phyloP scores from a whole-genome alignment of 169 alveolate species.

The Eimeria falciformis region DNA sequence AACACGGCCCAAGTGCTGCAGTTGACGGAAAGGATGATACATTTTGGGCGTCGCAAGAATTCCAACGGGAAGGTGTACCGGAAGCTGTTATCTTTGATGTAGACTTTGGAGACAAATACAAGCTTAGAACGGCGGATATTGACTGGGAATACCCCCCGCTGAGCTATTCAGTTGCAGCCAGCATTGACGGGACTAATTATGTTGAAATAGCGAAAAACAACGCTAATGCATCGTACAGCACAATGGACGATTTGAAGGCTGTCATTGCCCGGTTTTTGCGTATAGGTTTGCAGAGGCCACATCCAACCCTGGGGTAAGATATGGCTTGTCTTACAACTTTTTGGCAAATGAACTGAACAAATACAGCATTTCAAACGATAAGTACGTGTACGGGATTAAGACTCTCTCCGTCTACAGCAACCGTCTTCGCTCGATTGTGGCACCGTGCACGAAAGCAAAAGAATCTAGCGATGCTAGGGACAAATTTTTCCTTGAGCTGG shows the following conservation, averaged over 20 bases:
- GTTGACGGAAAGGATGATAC: conserved; percentile 90
- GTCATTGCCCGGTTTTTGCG: conserved; percentile 83
- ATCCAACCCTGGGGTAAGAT: conserved; percentile 84
- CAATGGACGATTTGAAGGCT: conserved; percentile 81
- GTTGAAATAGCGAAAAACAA: conserved; percentile 68
- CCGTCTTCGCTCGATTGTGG: conserved; percentile 91
- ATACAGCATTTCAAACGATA: conserved; percentile 41
- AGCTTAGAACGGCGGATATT: conserved; percentile 83
- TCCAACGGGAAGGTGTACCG: conserved; percentile 80
- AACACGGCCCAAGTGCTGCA: conserved; percentile 86
- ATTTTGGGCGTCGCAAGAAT: conserved; percentile 84
- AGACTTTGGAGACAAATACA: conserved; percentile 87
- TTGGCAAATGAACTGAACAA: background rate
- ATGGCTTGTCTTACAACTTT: background rate
- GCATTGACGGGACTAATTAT: conserved; percentile 84
- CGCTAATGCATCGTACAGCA: conserved; percentile 82
- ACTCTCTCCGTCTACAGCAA: conserved; percentile 86
- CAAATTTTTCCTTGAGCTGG: conserved; percentile 90
- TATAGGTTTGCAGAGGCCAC: conserved; percentile 83
- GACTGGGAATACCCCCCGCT: conserved; percentile 93
- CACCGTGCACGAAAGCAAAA: conserved; percentile 89
- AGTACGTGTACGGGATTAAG: conserved; percentile 87
- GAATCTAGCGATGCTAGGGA: conserved; percentile 91
- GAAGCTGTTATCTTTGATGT: conserved; percentile 84
- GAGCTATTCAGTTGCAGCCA: conserved; percentile 83